Conservation (phyloP, 1,284 basidiomycete species). For the Pholiota adiposa region DNA sequence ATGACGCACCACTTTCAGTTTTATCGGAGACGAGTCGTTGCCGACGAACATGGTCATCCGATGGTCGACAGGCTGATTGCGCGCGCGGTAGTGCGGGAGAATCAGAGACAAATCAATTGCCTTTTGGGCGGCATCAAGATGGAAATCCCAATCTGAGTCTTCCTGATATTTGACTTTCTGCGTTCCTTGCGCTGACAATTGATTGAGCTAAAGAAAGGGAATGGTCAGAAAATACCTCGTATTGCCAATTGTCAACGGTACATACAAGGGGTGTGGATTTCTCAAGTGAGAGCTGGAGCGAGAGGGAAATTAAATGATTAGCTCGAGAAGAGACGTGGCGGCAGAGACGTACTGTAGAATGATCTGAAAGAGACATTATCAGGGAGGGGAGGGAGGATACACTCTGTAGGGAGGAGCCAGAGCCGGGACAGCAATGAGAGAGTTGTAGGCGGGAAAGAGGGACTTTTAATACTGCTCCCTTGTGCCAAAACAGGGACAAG, state of each 20-base stretch:
- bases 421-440: conserved; percentile 21
- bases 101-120: conserved; percentile 67
- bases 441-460: conserved; percentile 16
- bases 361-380: conserved; percentile 34
- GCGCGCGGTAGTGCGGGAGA: conserved; percentile 76
- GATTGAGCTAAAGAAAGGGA: conserved; percentile 23
- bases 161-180: conserved; percentile 61
- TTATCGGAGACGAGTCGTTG: conserved; percentile 55
- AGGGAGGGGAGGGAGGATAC: conserved; percentile 8
- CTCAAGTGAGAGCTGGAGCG: conserved; percentile 33
- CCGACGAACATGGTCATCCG: conserved; percentile 70
- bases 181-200: conserved; percentile 39
- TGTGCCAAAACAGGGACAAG: conserved; percentile 34
- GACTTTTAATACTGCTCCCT: conserved; percentile 28
- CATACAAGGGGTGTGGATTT: conserved; percentile 34
- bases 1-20: conserved; percentile 64
- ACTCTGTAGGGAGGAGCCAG: conserved; percentile 9
- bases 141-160: conserved; percentile 64
- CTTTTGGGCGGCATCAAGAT: conserved; percentile 52
- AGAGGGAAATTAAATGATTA: conserved; percentile 12
- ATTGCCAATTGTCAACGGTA: neutral
- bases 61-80: conserved; percentile 68
- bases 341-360: conserved; percentile 34
- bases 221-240: neutral
- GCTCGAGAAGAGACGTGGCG: conserved; percentile 3